Base-by-base conservation (phyloP, 768 basidiomycete genomes). In the Pholiota molesta region DNA sequence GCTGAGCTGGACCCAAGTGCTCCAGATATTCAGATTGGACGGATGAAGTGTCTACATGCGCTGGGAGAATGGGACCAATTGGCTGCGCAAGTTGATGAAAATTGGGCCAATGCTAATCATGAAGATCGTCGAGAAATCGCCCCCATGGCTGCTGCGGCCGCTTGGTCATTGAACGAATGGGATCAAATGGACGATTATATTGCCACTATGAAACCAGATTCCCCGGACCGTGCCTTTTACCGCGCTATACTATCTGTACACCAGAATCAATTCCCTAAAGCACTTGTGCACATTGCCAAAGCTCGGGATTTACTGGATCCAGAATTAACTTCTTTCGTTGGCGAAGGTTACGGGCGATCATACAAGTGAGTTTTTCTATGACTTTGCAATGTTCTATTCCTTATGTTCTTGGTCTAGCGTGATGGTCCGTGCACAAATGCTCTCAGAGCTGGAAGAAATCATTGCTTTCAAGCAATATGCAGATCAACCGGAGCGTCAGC, bases 121-220 rank as follows among this genome's bases (percentile, higher is more conserved):
- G 95, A 97, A 56, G 89, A 95, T 65, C 88, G 91, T 52, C 84
- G 90, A 55, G 90, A 92, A 74, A 97, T 99, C 65, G 95, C 97
- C 0, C 96, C 97, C 0, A 90, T 99, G 81, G 97, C 97, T 0
- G 94, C 97, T 1, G 96, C 97, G 0, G 97, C 97, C 1, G 94
- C 95, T 2, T 99, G 97, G 97, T 94, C 94, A 1, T 77, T 98
- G 60, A 89, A 91, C 65, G 96, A 98, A 68, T 99, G 97, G 97
- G 95, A 98, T 68, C 84, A 89, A 3, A 99, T 99, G 97, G 97
- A 99, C 49, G 89, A 95, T 67, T 99, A 97, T 72, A 97, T 99
- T 59, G 82, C 85, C 5, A 92, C 91, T 2, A 97, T 99, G 94
- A 94, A 92, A 72, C 76, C 81, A 26, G 97, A 98, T 71, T 95